phyloP scores from a whole-genome alignment of 352 stramenopile species.

The Phytophthora rubi region DNA sequence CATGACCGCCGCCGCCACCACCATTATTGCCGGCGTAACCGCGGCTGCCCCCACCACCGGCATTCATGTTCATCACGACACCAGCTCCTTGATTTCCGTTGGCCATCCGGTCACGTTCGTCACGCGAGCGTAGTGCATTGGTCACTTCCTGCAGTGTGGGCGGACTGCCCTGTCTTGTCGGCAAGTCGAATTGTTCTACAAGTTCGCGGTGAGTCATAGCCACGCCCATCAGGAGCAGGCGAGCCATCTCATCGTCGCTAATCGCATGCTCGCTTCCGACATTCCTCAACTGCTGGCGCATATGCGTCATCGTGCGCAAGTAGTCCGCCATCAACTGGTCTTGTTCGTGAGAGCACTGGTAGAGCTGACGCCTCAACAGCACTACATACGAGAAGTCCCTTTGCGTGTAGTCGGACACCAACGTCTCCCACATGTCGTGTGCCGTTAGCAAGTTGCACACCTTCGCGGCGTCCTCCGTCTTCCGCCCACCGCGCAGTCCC shows the following conservation, averaged over 20 bases:
- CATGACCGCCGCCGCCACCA: too few species aligned
- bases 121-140: not conserved
- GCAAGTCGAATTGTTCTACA: not conserved
- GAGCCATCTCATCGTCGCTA: not conserved
- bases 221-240: not conserved
- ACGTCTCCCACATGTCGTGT: constrained; percentile 2
- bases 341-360: not conserved
- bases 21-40: too few species aligned
- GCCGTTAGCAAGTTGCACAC: constrained; percentile 1
- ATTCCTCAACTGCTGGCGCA: not conserved
- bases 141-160: not conserved
- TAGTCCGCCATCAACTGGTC: constrained; percentile 1
- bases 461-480: constrained; percentile 4
- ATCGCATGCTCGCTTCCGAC: not conserved
- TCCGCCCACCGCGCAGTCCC: constrained; percentile 1
- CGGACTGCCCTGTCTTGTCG: not conserved
- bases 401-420: constrained; percentile 6
- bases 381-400: constrained; percentile 3
- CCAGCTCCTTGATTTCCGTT: not conserved
- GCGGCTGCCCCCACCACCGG: not conserved
- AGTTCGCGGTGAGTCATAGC: not conserved
- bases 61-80: not conserved
- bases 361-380: not conserved
- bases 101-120: not conserved
- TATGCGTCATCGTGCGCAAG: not conserved